A percentile compares a stretch with the other conserved stretches of the same genome.
These are phyloP conservation scores for Plasmodium malariae DNA, from an alignment of 169 alveolate species.

Conservation along the genomic window DNA sequence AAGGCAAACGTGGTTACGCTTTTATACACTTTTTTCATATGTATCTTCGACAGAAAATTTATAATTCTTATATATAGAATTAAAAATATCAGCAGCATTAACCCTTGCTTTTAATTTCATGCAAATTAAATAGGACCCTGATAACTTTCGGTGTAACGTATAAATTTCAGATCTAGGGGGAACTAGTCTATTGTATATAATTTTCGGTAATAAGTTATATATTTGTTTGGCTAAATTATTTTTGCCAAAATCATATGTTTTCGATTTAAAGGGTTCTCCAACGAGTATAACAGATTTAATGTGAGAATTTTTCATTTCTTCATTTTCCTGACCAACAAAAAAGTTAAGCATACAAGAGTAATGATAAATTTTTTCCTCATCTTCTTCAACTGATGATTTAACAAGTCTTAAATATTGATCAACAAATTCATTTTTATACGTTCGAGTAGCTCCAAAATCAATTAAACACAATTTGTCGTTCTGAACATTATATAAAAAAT, in stretches of 20 bases:
- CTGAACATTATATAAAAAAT: conserved; percentile 86
- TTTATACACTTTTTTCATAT: conserved; percentile 8
- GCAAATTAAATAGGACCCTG: conserved; percentile 91
- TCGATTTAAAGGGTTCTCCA: conserved; percentile 87
- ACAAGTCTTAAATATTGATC: conserved; percentile 88
- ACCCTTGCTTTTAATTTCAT: conserved; percentile 85
- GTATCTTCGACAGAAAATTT: conserved; percentile 45
- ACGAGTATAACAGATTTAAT: conserved; percentile 84
- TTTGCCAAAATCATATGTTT: conserved; percentile 81
- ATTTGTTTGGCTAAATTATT: conserved; percentile 77
- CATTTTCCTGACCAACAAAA: conserved; percentile 87
- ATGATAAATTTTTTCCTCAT: conserved; percentile 74
- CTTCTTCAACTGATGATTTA: conserved; percentile 82
- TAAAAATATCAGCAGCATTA: conserved; percentile 80
- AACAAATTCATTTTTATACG: conserved; percentile 86
- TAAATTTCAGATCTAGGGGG: conserved; percentile 95
- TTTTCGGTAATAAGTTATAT: conserved; percentile 83
- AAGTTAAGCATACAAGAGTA: conserved; percentile 85
- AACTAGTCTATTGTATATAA: conserved; percentile 87
- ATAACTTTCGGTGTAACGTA: conserved; percentile 92
- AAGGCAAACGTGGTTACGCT: no score
- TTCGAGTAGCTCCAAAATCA: conserved; percentile 93
- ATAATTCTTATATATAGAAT: conserved; percentile 56
- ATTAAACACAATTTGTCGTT: conserved; percentile 87
- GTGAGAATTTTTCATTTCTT: conserved; percentile 89